Evolutionary conservation across 768 basidiomycete species (phyloP).

Genomic region (Russula compacta): DNA sequence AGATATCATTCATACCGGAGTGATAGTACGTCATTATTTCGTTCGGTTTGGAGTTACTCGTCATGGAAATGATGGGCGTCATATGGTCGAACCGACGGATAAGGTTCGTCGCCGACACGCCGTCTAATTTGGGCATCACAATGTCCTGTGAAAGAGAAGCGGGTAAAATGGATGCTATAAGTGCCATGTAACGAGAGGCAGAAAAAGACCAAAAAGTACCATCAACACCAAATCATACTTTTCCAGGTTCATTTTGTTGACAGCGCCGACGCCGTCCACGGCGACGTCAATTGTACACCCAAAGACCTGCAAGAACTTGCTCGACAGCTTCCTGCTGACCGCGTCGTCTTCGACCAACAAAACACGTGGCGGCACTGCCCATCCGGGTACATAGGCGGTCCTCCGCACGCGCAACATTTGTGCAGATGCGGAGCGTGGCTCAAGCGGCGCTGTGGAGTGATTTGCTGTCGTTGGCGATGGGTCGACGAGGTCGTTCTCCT

Average conservation of each 20-base stretch:
- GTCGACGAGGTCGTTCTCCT: conserved; percentile 1
- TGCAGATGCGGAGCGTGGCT: conserved; percentile 19
- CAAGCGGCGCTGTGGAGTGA: conserved; percentile 16
- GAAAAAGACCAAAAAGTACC: conserved; percentile 36
- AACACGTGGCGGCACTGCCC: conserved; percentile 87
- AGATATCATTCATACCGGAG: conserved; percentile 92
- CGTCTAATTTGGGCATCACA: conserved; percentile 86
- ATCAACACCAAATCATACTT: conserved; percentile 95
- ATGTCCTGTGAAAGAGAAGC: conserved; percentile 55
- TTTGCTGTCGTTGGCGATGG: background rate
- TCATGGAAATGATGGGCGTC: conserved; percentile 99
- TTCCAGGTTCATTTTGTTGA: conserved; percentile 92
- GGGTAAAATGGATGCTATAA: conserved; percentile 1
- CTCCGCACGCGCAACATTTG: conserved; percentile 60
- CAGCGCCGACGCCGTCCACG: conserved; percentile 85
- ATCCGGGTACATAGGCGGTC: conserved; percentile 78
- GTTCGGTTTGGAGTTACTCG: conserved; percentile 85
- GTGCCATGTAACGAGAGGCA: background rate
- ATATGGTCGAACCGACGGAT: conserved; percentile 92
- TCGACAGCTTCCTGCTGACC: conserved; percentile 78
- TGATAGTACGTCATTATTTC: conserved; percentile 89
- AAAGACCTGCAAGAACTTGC: conserved; percentile 92
- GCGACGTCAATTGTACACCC: conserved; percentile 93
- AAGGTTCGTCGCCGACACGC: conserved; percentile 82
- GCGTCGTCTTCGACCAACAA: conserved; percentile 93